phyloP scores from a whole-genome alignment of 768 basidiomycete species.

The Phlebiopsis flavidoalba region DNA sequence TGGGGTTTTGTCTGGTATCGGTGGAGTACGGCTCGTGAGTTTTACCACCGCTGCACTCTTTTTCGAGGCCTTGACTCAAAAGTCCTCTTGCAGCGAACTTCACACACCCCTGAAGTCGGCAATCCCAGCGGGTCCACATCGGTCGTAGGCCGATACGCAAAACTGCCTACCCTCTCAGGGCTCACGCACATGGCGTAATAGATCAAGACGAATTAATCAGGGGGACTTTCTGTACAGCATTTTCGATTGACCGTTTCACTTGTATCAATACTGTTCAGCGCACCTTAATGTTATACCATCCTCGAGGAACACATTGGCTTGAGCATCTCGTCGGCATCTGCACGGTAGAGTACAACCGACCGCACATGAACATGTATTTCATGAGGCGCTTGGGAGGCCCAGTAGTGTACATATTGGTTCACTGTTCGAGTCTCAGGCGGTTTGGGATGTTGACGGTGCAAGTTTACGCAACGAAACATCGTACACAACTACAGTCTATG shows the following conservation, averaged over 20 bases:
- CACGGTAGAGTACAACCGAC: too few species aligned
- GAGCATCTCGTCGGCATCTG: too few species aligned
- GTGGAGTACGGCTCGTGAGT: slow-evolving; percentile 6
- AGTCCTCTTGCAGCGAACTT: background rate
- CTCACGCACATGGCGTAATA: background rate
- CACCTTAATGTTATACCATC: background rate
- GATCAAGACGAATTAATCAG: background rate
- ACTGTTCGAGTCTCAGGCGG: background rate
- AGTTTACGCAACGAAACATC: slow-evolving; percentile 77
- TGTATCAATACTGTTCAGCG: background rate
- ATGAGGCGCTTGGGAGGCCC: too few species aligned
- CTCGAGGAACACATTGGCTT: background rate
- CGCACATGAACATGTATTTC: too few species aligned
- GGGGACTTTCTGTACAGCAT: background rate
- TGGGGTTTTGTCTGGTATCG: slow-evolving; percentile 4
- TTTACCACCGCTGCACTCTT: background rate
- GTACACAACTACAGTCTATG: slow-evolving; percentile 58
- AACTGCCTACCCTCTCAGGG: background rate
- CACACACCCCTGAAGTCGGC: slow-evolving; percentile 2
- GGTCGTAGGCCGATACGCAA: background rate
- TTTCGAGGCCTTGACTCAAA: background rate
- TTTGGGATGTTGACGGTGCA: slow-evolving; percentile 22
- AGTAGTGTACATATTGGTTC: too few species aligned
- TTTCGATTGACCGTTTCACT: background rate
- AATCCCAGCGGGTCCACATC: slow-evolving; percentile 10